A percentile compares a stretch with the other conserved stretches of the same genome.
Conservation (phyloP, 768 basidiomycete species). For the Boletales sp. region DNA sequence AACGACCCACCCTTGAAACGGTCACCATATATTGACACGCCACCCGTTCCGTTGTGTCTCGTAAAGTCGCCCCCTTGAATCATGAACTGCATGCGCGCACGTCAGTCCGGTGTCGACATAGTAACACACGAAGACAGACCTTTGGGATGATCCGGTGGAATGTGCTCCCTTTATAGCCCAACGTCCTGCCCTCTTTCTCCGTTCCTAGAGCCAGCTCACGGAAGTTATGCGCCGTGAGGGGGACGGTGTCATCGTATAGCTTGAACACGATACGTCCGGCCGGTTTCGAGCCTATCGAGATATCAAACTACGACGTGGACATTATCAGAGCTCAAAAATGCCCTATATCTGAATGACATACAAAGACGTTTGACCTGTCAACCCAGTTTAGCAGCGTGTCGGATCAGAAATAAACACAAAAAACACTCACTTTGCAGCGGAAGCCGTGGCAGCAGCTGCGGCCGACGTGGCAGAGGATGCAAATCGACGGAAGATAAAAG, state of each 20-base stretch:
- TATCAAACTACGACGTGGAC: conserved; percentile 49
- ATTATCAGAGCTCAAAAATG: background rate
- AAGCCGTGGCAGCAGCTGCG: conserved; percentile 10
- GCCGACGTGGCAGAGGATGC: conserved; percentile 44
- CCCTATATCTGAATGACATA: conserved; percentile 22
- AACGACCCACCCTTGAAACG: conserved; percentile 61
- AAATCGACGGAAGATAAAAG: conserved; percentile 50
- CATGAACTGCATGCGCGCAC: conserved; percentile 57
- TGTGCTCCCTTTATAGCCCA: conserved; percentile 63
- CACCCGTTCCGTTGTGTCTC: conserved; percentile 68
- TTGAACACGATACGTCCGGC: conserved; percentile 78
- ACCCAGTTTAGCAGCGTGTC: conserved; percentile 2
- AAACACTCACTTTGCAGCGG: conserved; percentile 14
- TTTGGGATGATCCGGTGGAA: conserved; percentile 77
- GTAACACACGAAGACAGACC: conserved; percentile 30
- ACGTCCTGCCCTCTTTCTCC: conserved; percentile 43
- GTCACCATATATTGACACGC: conserved; percentile 82
- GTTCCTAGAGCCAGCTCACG: conserved; percentile 66
- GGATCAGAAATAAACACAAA: background rate
- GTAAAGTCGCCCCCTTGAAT: conserved; percentile 88
- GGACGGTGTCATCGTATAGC: conserved; percentile 80
- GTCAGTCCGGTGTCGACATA: background rate
- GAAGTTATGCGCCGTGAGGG: conserved; percentile 78
- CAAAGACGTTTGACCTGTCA: conserved; percentile 25
- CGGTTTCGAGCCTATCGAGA: conserved; percentile 56